phyloP scores from a whole-genome alignment of 225 moss, liverwort and hornwort species.

The Physcomitrium patens region DNA sequence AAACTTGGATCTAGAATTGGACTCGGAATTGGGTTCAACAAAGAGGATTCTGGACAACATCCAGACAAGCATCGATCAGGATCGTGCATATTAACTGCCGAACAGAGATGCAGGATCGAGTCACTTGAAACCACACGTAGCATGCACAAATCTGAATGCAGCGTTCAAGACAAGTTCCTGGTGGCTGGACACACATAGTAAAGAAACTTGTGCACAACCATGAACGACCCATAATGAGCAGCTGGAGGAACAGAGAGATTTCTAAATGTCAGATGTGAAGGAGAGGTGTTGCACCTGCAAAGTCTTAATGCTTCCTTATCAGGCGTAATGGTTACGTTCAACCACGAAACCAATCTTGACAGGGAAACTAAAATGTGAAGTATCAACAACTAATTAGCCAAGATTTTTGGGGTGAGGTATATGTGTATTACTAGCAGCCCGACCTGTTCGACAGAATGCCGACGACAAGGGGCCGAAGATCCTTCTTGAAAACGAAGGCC shows the following conservation, averaged over 20 bases:
- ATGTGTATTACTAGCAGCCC: constrained; percentile 16
- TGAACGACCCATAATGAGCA: constrained; percentile 18
- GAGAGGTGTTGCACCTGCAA: constrained; percentile 29
- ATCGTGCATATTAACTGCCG: constrained; percentile 14
- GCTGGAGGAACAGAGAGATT: constrained; percentile 18
- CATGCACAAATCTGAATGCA: background rate
- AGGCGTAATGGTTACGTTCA: constrained; percentile 18
- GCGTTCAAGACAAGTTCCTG: constrained; percentile 28
- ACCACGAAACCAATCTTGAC: constrained; percentile 30
- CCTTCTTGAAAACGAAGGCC: background rate
- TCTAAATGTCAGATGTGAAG: constrained; percentile 22
- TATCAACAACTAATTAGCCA: constrained; percentile 26
- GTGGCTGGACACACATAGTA: constrained; percentile 28
- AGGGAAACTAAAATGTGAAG: constrained; percentile 26
- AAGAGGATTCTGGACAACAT: background rate
- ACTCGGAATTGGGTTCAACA: background rate
- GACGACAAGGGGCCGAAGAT: background rate
- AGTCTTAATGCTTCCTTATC: constrained; percentile 24
- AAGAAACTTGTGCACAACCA: constrained; percentile 30
- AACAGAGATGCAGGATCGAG: background rate
- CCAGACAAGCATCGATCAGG: background rate
- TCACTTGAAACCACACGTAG: too few species aligned
- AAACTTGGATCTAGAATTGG: background rate
- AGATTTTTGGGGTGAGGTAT: constrained; percentile 30
- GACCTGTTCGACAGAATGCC: constrained; percentile 7